Conservation (phyloP, 2,329 filamentous ascomycete genomes). For the Chaetomiaceae sp. region DNA sequence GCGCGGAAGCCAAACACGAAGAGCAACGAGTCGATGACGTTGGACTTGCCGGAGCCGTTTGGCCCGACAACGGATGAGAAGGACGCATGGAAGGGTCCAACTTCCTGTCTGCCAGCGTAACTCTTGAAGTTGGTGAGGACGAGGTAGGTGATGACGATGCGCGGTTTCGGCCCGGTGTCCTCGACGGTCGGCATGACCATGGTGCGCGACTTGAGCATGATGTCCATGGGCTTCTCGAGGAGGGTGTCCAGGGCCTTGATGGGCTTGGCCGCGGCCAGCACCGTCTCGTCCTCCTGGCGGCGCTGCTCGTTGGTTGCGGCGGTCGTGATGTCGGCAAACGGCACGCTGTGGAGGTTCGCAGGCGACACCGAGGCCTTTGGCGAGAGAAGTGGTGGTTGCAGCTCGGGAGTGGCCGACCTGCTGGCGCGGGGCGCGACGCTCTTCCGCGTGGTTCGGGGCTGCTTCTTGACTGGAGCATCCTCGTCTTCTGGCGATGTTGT, state of each 20-base stretch:
- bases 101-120: constrained; percentile 91
- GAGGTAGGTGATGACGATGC: constrained; percentile 89
- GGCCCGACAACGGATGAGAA: constrained; percentile 98
- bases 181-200: constrained; percentile 65
- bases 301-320: constrained; percentile 61
- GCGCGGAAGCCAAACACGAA: constrained; percentile 99
- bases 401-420: constrained; percentile 38
- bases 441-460: constrained; percentile 64
- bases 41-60: constrained; percentile 97
- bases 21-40: constrained; percentile 94
- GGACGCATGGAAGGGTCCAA: constrained; percentile 92
- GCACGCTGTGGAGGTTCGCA: constrained; percentile 44
- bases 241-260: constrained; percentile 73
- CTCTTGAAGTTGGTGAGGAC: constrained; percentile 98
- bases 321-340: constrained; percentile 69
- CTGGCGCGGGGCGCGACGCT: constrained; percentile 45
- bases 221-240: constrained; percentile 88
- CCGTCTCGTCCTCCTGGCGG: constrained; percentile 43
- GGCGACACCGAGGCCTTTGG: constrained; percentile 51
- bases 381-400: constrained; percentile 40
- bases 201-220: constrained; percentile 80
- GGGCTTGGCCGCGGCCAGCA: constrained; percentile 56
- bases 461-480: constrained; percentile 35
- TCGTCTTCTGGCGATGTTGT: constrained; percentile 28
- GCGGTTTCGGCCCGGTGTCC: constrained; percentile 70